These are phyloP conservation scores for Borealophlyctis nickersoniae DNA, from an alignment of 192 early-diverging fungal genomes.

Conservation along the genomic window DNA sequence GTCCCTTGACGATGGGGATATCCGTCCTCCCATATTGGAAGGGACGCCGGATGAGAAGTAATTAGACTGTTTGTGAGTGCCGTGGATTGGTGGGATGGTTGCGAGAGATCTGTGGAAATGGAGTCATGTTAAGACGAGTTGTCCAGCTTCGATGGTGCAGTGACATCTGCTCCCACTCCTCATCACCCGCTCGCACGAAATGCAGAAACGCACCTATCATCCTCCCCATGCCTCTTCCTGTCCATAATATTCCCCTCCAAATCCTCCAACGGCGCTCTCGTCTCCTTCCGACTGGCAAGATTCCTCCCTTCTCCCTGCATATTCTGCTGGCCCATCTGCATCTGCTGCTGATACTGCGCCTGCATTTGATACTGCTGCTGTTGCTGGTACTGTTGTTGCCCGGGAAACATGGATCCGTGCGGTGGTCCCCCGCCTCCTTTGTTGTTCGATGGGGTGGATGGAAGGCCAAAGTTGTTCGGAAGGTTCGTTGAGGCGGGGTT, in stretches of 20 bases:
- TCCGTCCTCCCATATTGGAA: too few species aligned
- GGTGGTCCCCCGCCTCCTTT: background rate
- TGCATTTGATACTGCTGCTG: background rate
- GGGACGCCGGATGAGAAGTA: too few species aligned
- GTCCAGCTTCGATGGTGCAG: background rate
- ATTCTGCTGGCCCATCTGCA: background rate
- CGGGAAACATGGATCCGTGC: background rate
- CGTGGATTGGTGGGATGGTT: conserved; percentile 29
- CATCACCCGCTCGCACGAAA: background rate
- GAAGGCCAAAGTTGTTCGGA: background rate
- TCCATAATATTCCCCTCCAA: conserved; percentile 32
- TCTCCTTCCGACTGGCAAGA: conserved; percentile 34
- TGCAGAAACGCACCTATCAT: conserved; percentile 17
- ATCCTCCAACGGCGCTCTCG: conserved; percentile 39
- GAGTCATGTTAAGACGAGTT: background rate
- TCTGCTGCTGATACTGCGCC: background rate
- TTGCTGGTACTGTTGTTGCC: background rate
- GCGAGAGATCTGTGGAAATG: background rate
- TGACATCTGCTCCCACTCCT: background rate
- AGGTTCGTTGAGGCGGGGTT: background rate
- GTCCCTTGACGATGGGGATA: too few species aligned
- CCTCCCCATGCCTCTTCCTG: conserved; percentile 17
- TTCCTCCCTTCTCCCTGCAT: conserved; percentile 16
- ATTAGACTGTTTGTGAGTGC: too few species aligned
- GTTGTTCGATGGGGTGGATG: background rate